These are phyloP conservation scores for Saksenaea vasiformis DNA, from an alignment of 371 early-diverging fungal genomes.

Conservation along the genomic window DNA sequence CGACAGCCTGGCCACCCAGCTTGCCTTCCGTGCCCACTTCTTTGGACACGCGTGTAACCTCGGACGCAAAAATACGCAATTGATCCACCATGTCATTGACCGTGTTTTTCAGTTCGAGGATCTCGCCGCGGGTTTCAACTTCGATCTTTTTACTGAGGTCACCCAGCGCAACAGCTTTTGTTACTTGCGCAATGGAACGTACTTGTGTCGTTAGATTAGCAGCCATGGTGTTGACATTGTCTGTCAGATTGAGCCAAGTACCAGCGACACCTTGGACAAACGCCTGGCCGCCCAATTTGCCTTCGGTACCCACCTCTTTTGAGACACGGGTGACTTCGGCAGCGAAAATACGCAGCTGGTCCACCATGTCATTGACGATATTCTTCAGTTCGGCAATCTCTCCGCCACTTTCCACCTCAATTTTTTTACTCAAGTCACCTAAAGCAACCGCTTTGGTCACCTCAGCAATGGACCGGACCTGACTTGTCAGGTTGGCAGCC, in stretches of 20 bases:
- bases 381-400: conserved; percentile 19
- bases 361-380: conserved; percentile 12
- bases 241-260: conserved; percentile 61
- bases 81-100: conserved; percentile 14
- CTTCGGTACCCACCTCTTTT: conserved; percentile 34
- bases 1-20: conserved; percentile 37
- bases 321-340: conserved; percentile 40
- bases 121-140: conserved; percentile 39
- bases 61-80: conserved; percentile 10
- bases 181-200: conserved; percentile 38
- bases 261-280: conserved; percentile 52
- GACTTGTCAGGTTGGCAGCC: conserved; percentile 16
- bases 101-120: conserved; percentile 22
- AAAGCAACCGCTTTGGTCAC: conserved; percentile 18
- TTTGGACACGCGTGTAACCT: conserved; percentile 14
- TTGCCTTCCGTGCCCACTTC: conserved; percentile 28
- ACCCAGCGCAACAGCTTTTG: conserved; percentile 43
- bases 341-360: background rate
- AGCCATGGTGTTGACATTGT: conserved; percentile 49
- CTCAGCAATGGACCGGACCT: conserved; percentile 20
- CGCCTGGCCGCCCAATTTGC: conserved; percentile 41
- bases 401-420: conserved; percentile 16
- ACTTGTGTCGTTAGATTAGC: conserved; percentile 18
- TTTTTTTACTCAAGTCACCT: conserved; percentile 21
- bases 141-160: conserved; percentile 38